These are phyloP conservation scores for Paralagenidium karlingii DNA, from an alignment of 352 stramenopile species.

Conservation along the genomic window DNA sequence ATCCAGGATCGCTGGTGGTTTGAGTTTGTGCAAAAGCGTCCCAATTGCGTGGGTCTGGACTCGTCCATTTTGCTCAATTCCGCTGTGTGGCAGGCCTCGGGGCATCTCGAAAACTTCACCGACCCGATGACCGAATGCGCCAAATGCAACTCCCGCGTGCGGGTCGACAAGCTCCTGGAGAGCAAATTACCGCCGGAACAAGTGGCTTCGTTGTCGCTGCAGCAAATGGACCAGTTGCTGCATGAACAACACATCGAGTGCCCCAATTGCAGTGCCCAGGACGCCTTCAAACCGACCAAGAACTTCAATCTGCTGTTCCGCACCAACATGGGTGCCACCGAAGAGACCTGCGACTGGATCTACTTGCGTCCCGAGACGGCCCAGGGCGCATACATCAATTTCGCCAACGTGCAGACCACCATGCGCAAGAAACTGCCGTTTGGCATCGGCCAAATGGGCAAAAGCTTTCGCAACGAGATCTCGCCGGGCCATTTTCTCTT, in stretches of 20 bases:
- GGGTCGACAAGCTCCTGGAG: slow-evolving; percentile 64
- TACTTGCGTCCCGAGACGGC: slow-evolving; percentile 97
- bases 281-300: slow-evolving; percentile 67
- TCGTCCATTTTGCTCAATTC: slow-evolving; percentile 93
- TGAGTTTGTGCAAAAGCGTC: slow-evolving; percentile 89
- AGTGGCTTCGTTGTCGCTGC: slow-evolving; percentile 31
- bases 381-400: slow-evolving; percentile 98
- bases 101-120: slow-evolving; percentile 95
- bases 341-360: slow-evolving; percentile 78
- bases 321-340: slow-evolving; percentile 90
- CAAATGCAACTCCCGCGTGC: slow-evolving; percentile 82
- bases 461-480: slow-evolving; percentile 98
- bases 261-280: slow-evolving; percentile 29
- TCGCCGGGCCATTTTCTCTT: slow-evolving; percentile 96
- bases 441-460: slow-evolving; percentile 95
- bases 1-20: slow-evolving; percentile 95
- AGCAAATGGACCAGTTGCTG: slow-evolving; percentile 50
- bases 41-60: slow-evolving; percentile 94
- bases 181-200: slow-evolving; percentile 21
- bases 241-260: slow-evolving; percentile 29
- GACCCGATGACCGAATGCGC: slow-evolving; percentile 97
- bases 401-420: slow-evolving; percentile 89
- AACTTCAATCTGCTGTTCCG: slow-evolving; percentile 98
- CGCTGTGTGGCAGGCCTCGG: slow-evolving; percentile 89
- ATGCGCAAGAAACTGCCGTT: slow-evolving; percentile 91